phyloP scores from a whole-genome alignment of 2,329 filamentous ascomycete species.

The Akanthomyces muscarius region DNA sequence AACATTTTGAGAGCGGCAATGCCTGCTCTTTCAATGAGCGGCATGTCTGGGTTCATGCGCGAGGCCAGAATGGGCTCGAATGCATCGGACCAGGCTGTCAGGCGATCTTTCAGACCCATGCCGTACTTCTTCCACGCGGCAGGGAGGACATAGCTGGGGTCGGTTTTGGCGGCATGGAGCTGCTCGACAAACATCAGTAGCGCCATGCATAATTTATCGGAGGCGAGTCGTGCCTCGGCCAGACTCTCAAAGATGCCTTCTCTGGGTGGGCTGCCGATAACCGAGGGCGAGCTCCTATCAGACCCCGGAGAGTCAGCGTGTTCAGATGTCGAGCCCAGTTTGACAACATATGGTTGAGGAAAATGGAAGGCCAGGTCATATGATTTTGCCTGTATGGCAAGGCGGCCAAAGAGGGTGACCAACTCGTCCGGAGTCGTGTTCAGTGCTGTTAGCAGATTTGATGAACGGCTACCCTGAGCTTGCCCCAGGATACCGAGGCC shows the following conservation, averaged over 20 bases:
- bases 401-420: conserved; percentile 58
- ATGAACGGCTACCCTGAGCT: conserved; percentile 34
- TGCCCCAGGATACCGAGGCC: conserved; percentile 53
- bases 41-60: conserved; percentile 45
- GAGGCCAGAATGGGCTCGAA: conserved; percentile 53
- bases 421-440: conserved; percentile 47
- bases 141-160: conserved; percentile 52
- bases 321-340: conserved; percentile 30
- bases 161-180: conserved; percentile 44
- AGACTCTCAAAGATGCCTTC: conserved; percentile 42
- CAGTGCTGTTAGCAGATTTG: conserved; percentile 26
- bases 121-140: conserved; percentile 45
- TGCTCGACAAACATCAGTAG: conserved; percentile 57
- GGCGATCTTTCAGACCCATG: conserved; percentile 43
- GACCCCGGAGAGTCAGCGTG: conserved; percentile 38
- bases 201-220: conserved; percentile 53
- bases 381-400: conserved; percentile 62
- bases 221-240: conserved; percentile 52
- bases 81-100: conserved; percentile 52
- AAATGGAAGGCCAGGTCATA: conserved; percentile 68
- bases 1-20: conserved; percentile 61
- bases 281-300: conserved; percentile 40
- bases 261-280: conserved; percentile 22
- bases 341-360: conserved; percentile 57
- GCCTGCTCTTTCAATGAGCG: conserved; percentile 53